Base-by-base conservation (phyloP, 2,329 filamentous ascomycete species). In the Knoxdaviesia proteae region DNA sequence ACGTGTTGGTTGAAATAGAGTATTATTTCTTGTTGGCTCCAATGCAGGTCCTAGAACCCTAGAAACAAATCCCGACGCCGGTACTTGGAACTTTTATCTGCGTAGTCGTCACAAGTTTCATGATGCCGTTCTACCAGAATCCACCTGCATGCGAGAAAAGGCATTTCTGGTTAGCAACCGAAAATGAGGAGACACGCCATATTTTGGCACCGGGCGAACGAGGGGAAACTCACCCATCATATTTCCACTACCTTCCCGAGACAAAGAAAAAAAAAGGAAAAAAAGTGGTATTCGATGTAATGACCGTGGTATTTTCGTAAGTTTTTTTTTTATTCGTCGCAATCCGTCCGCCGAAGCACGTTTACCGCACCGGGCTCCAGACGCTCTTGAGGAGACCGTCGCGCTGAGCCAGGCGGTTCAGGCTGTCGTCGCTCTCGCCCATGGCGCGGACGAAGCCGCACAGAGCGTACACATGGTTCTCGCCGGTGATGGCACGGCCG, bases 321-420 rank as follows among this genome's bases (percentile, higher is more conserved):
- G 45, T 44, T 41, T 49, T 44, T 49, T 44, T 20, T 20, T 20
- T 20, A 20, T 20, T 20, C 20, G 20, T 20, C 20, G 20, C 20
- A 20, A 20, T 20, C 20, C 20, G 20, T 20, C 20, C 20, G 20
- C 20, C 20, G 20, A 20, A 20, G 50, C 46, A 45, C 48, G 50
- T 60, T 68, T 74, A 75, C 66, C 71, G 68, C 59, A 71, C 61
- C 52, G 76, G 81, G 68, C 75, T 83, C 90, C 90, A 98, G 63
- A 98, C 90, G 63, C 67, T 82, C 84, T 96, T 96, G 65, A 98
- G 65, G 67, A 93, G 82, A 53, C 90, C 90, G 63, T 98, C 92
- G 55, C 83, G 78, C 77, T 98, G 90, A 54, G 87, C 74, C 59
- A 98, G 74, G 60, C 90, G 74, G 81, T 98, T 98, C 60, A 98